Evolutionary conservation across 2,329 filamentous ascomycete genomes (phyloP), one percentile per base, ranked within the genome.

Genomic region (Colletotrichum sojae): DNA sequence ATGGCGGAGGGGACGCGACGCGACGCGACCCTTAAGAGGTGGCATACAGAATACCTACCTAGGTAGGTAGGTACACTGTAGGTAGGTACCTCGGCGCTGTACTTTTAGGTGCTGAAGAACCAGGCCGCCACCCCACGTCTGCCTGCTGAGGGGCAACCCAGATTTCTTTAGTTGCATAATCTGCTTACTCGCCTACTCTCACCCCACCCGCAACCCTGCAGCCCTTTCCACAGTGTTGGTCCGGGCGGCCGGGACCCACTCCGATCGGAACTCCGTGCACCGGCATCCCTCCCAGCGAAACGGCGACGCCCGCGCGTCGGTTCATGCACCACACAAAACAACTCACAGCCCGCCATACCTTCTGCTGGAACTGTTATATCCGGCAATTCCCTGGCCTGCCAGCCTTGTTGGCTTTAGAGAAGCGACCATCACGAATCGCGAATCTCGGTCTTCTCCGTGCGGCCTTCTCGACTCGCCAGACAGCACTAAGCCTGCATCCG

Each of bases 21-120:
- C 59, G 52, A 67, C 67, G 55, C 49, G 67, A 62, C 31, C 31
- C 62, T 39, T 60, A 15, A 60, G 45, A 49, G 16, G 27, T 10
- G 31, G 31, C 31, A 36, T 36, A 25, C 22, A 25, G 22, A 3
- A n/a, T n/a, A 31, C 25, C 25, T 27, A 27, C 25, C 25, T 27
- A 27, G n/a, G n/a, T n/a, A n/a, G n/a, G n/a, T n/a, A n/a, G n/a
- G n/a, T n/a, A n/a, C n/a, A n/a, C n/a, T n/a, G n/a, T n/a, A 27
- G 25, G 25, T 27, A 27, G 25, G 27, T 31, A 10, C 31, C 31
- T 36, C 8, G 31, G 31, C 31, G 31, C 40, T 43, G 40, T 13
- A 12, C 9, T 4, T 60, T 10, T n/a, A 27, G 39, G 57, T 20
- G 48, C 59, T 48, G 59, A 36, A 62, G 59, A 22, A 62, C 31